phyloP scores from a whole-genome alignment of 2,329 filamentous ascomycete species.

The Fusarium lateritium region DNA sequence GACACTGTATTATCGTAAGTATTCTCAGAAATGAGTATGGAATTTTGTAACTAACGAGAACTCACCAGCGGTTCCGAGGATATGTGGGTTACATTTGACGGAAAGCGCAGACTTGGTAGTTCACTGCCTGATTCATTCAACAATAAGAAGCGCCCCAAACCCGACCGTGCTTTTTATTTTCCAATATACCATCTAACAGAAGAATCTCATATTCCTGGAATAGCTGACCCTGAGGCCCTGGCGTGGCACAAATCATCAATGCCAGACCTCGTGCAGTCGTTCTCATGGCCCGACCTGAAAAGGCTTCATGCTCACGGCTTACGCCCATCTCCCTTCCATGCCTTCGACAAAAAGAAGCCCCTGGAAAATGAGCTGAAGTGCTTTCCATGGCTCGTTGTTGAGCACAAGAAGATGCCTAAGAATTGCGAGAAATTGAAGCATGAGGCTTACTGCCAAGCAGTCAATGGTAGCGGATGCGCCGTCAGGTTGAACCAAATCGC shows the following conservation, averaged over 20 bases:
- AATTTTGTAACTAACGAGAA: too few species aligned
- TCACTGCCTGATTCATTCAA: background rate
- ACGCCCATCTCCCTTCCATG: background rate
- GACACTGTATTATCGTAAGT: background rate
- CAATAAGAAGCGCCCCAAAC: background rate
- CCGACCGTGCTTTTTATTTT: background rate
- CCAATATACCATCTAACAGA: background rate
- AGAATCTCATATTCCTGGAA: fast-evolving
- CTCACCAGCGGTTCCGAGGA: fast-evolving
- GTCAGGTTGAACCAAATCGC: slow-evolving; percentile 23
- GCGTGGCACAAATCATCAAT: background rate
- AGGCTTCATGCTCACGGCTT: background rate
- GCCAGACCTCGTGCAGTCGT: background rate
- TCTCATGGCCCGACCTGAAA: background rate
- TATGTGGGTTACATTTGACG: background rate
- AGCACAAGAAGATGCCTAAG: background rate
- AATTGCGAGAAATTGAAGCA: fast-evolving
- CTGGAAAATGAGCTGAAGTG: background rate
- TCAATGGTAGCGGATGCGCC: slow-evolving; percentile 34
- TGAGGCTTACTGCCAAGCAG: slow-evolving; percentile 30
- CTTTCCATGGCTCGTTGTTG: background rate
- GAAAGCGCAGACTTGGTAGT: background rate
- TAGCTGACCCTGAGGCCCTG: fast-evolving
- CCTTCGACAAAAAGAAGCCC: background rate
- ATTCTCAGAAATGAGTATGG: too few species aligned